Evolutionary conservation across 768 basidiomycete genomes (phyloP).

Genomic region (Suillus discolor): DNA sequence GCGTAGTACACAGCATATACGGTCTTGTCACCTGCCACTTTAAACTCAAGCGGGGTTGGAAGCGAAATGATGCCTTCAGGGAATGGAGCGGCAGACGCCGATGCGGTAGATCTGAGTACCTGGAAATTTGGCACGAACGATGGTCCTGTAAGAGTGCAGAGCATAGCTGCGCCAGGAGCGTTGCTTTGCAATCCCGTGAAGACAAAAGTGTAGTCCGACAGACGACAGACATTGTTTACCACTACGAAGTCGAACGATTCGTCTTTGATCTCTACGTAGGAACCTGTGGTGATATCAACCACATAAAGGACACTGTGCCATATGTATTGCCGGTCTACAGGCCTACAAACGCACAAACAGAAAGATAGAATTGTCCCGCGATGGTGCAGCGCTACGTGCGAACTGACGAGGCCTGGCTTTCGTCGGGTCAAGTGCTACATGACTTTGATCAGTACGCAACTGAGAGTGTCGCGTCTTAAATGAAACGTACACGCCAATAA

Average conservation of each 20-base stretch:
- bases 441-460: background rate
- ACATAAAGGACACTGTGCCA: slow-evolving; percentile 33
- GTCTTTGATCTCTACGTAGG: slow-evolving; percentile 6
- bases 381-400: slow-evolving; percentile 52
- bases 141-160: slow-evolving; percentile 10
- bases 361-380: slow-evolving; percentile 29
- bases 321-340: no score
- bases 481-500: slow-evolving; percentile 69
- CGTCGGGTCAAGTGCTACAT: slow-evolving; percentile 80
- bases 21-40: slow-evolving; percentile 27
- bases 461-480: background rate
- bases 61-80: slow-evolving; percentile 25
- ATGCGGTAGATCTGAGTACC: slow-evolving; percentile 13
- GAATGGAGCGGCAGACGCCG: slow-evolving; percentile 1
- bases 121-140: slow-evolving; percentile 7
- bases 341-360: no score
- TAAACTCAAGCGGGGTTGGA: slow-evolving; percentile 12
- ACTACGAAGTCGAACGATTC: slow-evolving; percentile 6
- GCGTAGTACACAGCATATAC: slow-evolving; percentile 65
- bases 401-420: slow-evolving; percentile 83
- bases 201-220: background rate
- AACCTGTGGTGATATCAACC: slow-evolving; percentile 21
- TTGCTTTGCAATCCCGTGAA: slow-evolving; percentile 9
- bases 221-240: background rate
- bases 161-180: slow-evolving; percentile 6